Evolutionary conservation across 257 asterid species (phyloP), one percentile per base, ranked within the genome.

Genomic region (Fraxinus excelsior): DNA sequence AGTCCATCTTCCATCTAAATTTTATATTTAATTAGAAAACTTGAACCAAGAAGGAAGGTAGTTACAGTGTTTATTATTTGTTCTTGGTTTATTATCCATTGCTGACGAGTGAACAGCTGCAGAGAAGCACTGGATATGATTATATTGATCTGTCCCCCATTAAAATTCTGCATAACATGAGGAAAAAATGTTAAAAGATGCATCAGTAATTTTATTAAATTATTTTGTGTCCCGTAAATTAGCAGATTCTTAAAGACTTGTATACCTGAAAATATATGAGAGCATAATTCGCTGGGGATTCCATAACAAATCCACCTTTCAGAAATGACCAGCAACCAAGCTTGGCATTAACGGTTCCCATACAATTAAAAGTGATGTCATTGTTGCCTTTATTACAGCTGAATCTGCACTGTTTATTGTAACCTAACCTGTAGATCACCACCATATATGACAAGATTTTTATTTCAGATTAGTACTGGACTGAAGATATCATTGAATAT

Each of bases 321-420:
- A 91, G 91, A 73, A 91, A 91, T 16, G 94, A 89, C 94, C 94
- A 89, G 72, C 96, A 91, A 23, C 85, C 84, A 3, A 62, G 77
- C 80, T 67, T 83, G 23, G 91, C 89, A 9, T 74, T 68, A 31
- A 87, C 91, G 51, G 74, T 90, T 7, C 96, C 93, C 65, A 87
- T 71, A 75, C 90, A 81, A 8, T 80, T 75, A 65, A 71, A 40
- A 69, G 79, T 87, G 23, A 72, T n/a, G 21, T 82, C 0, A 88
- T 18, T 42, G 58, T 81, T 13, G 89, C 75, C 80, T 78, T 79
- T 69, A 90, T 75, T 13, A 76, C 18, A 25, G 86, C 80, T 23
- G 93, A 87, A 71, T 25, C 80, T 21, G 66, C 84, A 71, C 82
- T 86, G 2, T 71, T 74, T 67, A 90, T 80, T 83, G 75, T 88